A percentile compares a stretch with the other conserved stretches of the same genome.
phyloP scores from a whole-genome alignment of 169 alveolate genomes.

The Eimeria maxima region DNA sequence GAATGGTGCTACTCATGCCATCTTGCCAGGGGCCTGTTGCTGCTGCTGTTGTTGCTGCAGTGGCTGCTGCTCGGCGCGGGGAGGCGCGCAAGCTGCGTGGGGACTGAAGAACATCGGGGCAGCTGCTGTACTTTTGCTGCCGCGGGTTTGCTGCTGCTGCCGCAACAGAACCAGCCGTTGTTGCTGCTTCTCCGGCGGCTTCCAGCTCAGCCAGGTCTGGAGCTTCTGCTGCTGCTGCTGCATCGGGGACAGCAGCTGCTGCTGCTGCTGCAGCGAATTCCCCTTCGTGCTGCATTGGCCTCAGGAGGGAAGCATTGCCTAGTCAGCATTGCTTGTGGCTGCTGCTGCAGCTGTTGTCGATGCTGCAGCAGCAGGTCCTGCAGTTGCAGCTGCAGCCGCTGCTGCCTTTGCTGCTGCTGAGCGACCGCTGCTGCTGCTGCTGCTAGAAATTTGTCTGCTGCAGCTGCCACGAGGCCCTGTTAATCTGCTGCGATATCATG shows the following conservation, averaged over 20 bases:
- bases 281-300: background rate
- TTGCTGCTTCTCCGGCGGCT: background rate
- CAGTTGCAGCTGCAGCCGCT: background rate
- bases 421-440: background rate
- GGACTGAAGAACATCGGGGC: background rate
- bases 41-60: background rate
- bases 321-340: background rate
- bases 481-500: background rate
- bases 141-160: background rate
- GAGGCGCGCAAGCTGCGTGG: background rate
- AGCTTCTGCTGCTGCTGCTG: background rate
- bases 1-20: background rate
- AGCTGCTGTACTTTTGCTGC: background rate
- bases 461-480: background rate
- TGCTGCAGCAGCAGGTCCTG: slow-evolving; percentile 17
- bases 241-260: background rate
- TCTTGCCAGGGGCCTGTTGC: background rate
- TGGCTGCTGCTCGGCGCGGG: background rate
- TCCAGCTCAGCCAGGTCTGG: too few relatives aligned
- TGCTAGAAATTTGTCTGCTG: background rate
- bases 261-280: slow-evolving; percentile 3
- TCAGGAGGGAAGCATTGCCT: background rate
- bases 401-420: background rate
- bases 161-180: background rate
- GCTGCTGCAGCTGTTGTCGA: background rate